These are phyloP conservation scores for Cryptococcus neoformans DNA, from an alignment of 1,284 basidiomycete species.

Conservation along the genomic window DNA sequence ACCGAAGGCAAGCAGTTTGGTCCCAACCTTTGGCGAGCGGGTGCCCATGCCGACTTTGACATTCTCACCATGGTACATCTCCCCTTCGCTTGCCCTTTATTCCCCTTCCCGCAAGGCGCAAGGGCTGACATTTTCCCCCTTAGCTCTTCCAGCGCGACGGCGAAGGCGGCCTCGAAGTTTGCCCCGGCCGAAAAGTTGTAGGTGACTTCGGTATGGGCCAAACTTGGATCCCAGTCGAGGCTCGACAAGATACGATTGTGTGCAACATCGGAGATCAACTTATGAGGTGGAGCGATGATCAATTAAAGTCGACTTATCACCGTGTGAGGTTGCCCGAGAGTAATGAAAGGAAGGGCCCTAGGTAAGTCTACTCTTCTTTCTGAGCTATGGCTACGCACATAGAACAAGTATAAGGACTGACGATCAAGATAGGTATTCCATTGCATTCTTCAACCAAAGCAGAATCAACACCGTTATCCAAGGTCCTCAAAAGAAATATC, in stretches of 20 bases:
- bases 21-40: constrained; percentile 34
- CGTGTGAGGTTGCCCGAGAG: constrained; percentile 31
- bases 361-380: neutral
- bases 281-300: constrained; percentile 35
- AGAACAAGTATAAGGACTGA: neutral
- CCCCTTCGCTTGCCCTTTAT: no score
- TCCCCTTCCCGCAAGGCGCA: neutral
- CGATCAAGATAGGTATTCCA: constrained; percentile 16
- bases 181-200: constrained; percentile 33
- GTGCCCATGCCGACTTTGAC: constrained; percentile 36
- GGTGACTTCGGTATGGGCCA: constrained; percentile 36
- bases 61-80: constrained; percentile 27
- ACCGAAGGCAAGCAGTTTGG: constrained; percentile 33
- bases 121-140: neutral
- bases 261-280: constrained; percentile 41
- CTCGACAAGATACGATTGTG: constrained; percentile 30
- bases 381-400: neutral
- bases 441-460: constrained; percentile 40
- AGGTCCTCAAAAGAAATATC: constrained; percentile 32
- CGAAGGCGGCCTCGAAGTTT: constrained; percentile 36
- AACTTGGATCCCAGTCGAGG: constrained; percentile 28
- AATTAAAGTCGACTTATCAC: constrained; percentile 37
- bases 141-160: constrained; percentile 35
- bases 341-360: constrained; percentile 16
- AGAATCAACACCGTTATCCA: constrained; percentile 26